Conservation (phyloP, 2,329 filamentous ascomycete species). For the Xylaria sp. region DNA sequence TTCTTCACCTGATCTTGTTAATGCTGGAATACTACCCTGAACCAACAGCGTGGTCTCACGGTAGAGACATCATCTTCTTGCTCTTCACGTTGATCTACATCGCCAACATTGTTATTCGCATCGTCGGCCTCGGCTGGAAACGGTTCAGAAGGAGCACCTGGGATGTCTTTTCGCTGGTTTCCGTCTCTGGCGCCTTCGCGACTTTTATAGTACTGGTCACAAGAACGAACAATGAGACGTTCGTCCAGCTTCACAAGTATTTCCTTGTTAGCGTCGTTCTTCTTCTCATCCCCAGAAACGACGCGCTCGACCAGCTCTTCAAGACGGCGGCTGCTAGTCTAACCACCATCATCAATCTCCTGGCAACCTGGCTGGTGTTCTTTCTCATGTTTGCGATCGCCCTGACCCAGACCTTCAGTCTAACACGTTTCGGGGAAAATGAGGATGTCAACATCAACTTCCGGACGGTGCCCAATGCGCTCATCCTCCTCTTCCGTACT, state of each 20-base stretch:
- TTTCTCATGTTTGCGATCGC: conserved; percentile 97
- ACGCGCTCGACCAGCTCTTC: conserved; percentile 96
- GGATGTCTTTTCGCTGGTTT: conserved; percentile 86
- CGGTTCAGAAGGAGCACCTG: conserved; percentile 91
- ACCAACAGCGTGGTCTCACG: conserved; percentile 67
- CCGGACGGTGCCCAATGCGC: conserved; percentile 87
- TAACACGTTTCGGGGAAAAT: conserved; percentile 80
- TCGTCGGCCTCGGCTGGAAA: conserved; percentile 87
- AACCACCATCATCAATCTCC: conserved; percentile 83
- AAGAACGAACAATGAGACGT: conserved; percentile 60
- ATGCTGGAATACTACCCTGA: conserved; percentile 85
- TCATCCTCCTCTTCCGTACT: conserved; percentile 91
- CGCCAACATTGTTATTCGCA: conserved; percentile 78
- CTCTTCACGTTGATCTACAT: conserved; percentile 81
- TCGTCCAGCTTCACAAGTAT: conserved; percentile 86
- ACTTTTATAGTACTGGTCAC: conserved; percentile 79
- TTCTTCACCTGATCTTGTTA: conserved; percentile 81
- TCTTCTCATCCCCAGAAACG: conserved; percentile 91
- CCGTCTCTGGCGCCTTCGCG: conserved; percentile 77
- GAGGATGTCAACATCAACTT: conserved; percentile 86
- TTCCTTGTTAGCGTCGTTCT: conserved; percentile 90
- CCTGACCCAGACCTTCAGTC: conserved; percentile 90
- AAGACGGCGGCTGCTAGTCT: conserved; percentile 96
- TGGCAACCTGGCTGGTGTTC: conserved; percentile 96
- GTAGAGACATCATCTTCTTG: conserved; percentile 78